Percentiles rank a stretch among this genome's conserved stretches.
Conservation (phyloP, 768 basidiomycete species). For the Leccinum variicolor region DNA sequence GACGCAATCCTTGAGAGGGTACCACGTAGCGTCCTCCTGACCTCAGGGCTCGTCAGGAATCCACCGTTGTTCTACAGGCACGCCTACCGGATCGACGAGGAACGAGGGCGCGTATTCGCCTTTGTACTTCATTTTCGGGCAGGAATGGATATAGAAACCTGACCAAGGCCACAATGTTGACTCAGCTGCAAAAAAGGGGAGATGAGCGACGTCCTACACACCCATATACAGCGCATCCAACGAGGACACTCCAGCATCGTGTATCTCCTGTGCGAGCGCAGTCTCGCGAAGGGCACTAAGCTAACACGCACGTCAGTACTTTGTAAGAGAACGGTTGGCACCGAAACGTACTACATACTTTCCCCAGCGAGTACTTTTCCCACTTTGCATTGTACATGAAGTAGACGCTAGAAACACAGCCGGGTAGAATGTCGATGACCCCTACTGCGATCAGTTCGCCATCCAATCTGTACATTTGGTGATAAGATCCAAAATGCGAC, state of each 20-base stretch:
- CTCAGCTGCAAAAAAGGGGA: neutral
- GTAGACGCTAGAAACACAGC: conserved; percentile 81
- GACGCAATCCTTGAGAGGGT: conserved; percentile 57
- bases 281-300: conserved; percentile 83
- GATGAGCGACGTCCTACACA: conserved; percentile 29
- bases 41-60: conserved; percentile 2
- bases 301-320: conserved; percentile 35
- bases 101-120: conserved; percentile 89
- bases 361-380: conserved; percentile 72
- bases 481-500: conserved; percentile 83
- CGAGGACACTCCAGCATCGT: conserved; percentile 57
- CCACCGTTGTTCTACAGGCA: neutral
- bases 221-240: conserved; percentile 87
- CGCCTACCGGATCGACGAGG: conserved; percentile 76
- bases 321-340: neutral
- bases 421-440: conserved; percentile 87
- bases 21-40: conserved; percentile 79
- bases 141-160: conserved; percentile 94
- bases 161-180: neutral
- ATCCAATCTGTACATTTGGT: conserved; percentile 84
- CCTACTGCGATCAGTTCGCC: conserved; percentile 79
- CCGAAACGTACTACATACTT: conserved; percentile 40
- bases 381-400: conserved; percentile 82
- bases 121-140: conserved; percentile 95
- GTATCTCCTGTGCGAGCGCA: conserved; percentile 71